Evolutionary conservation across 176 grass and related monocot genomes (phyloP), one percentile per base, ranked within the genome.

Genomic region (Aegilops longissima): DNA sequence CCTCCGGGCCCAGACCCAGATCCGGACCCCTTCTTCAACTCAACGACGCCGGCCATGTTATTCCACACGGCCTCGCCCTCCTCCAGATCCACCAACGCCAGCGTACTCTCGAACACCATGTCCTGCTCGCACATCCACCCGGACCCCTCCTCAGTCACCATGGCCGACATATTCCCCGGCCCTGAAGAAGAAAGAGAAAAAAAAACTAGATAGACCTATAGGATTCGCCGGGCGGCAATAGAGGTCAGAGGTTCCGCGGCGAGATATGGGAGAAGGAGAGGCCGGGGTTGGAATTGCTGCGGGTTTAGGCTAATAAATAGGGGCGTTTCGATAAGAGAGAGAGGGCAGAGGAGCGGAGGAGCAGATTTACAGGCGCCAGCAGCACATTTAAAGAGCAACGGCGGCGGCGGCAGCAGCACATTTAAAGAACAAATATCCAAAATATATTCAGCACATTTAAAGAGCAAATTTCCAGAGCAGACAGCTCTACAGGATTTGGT

Each of bases 21-120:
- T 54, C 16, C 16, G 16, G 5, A 54, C 51, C 51, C 51, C 51
- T 54, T 52, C 49, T 52, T 86, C 58, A 79, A 89, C 5, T 87
- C 81, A 24, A 97, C 85, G 39, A 68, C 86, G 31, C 81, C 89
- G 10, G 86, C 90, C 74, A 95, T 86, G 68, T 83, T 91, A 40
- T 95, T 87, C 93, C 92, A 97, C 89, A 76, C 29, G 1, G 56
- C 76, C 21, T 86, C 71, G 8, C 82, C 56, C 20, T 45, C 8
- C 33, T 31, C 0, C 18, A 63, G 75, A 78, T 58, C 79, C 52
- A 79, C 18, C 70, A 82, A 89, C 1, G 81, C 86, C 6, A 89
- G 73, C 17, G 88, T 83, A 84, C 87, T 94, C 83, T 97, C 95
- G 66, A 97, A 97, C 3, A 84, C 92, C 90, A 94, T 94, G 83